Percentiles rank a stretch among this genome's conserved stretches.
Conservation (phyloP, 345 rosid species). For the Brassica rapa region DNA sequence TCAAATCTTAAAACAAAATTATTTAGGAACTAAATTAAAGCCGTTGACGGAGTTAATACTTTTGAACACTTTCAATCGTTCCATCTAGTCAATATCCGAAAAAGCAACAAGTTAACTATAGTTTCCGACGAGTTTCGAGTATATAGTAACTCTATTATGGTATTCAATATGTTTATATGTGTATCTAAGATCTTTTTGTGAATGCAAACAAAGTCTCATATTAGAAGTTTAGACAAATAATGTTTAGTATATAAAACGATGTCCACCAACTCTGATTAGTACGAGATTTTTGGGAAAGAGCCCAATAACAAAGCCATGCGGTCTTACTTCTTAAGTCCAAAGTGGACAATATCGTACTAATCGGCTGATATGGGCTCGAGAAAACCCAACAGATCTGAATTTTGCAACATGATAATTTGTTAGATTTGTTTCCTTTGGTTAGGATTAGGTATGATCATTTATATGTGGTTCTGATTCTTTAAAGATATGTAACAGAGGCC, state of each 20-base stretch:
- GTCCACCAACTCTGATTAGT: background rate
- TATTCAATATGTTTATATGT: background rate
- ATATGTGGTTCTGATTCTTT: background rate
- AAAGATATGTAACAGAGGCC: background rate
- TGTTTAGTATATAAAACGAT: too few species aligned
- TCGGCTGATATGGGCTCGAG: background rate
- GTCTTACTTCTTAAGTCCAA: background rate
- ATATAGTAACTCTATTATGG: background rate
- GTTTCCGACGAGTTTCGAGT: background rate
- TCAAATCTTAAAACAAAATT: slow-evolving; percentile 2
- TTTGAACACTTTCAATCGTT: background rate
- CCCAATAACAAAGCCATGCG: background rate
- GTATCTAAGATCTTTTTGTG: background rate
- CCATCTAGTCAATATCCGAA: background rate
- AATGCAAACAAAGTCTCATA: background rate
- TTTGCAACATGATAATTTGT: background rate
- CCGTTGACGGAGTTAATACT: background rate
- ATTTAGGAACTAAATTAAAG: slow-evolving; percentile 12
- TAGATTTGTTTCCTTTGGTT: slow-evolving; percentile 4
- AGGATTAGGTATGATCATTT: background rate
- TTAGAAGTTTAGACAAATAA: background rate
- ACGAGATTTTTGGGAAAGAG: background rate
- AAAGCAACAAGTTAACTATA: background rate
- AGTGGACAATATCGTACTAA: background rate
- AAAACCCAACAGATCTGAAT: background rate